Evolutionary conservation across 1,139 yeast species (phyloP).

Genomic region (Hansenula anomala): DNA sequence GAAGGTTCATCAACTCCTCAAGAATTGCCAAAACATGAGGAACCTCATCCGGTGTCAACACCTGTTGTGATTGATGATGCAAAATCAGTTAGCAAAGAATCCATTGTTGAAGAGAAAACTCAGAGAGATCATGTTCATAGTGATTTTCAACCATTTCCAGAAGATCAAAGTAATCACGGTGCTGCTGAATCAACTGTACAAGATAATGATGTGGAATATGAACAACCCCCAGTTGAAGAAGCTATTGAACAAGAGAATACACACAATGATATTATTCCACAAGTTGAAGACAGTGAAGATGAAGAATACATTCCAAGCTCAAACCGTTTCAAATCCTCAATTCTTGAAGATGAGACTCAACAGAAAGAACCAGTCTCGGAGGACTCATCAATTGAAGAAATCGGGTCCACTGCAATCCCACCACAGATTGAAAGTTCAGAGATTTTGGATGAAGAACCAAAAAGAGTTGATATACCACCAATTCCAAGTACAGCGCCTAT

Average conservation of each 20-base stretch:
- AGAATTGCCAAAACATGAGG: conserved; percentile 1
- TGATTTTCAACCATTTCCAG: no score
- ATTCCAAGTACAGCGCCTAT: not conserved
- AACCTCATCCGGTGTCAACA: not conserved
- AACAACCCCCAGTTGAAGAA: no score
- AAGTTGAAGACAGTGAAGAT: conserved; percentile 1
- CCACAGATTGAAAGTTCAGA: not conserved
- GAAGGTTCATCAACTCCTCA: conserved; percentile 8
- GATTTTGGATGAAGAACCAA: not conserved
- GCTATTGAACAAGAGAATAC: not conserved
- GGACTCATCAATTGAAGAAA: not conserved
- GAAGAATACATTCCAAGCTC: not conserved
- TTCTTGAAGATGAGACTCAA: not conserved
- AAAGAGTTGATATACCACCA: not conserved
- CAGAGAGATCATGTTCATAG: not conserved
- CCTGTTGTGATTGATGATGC: not conserved
- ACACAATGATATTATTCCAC: not conserved
- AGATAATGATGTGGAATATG: not conserved
- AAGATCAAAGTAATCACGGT: no score
- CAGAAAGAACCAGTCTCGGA: no score
- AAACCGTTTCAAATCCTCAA: conserved; percentile 1
- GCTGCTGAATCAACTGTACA: not conserved
- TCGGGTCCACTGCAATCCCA: not conserved
- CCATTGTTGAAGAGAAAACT: not conserved
- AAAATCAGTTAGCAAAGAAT: no score